Evolutionary conservation across 2,329 filamentous ascomycete genomes (phyloP).

Genomic region (Exophiala mesophila): DNA sequence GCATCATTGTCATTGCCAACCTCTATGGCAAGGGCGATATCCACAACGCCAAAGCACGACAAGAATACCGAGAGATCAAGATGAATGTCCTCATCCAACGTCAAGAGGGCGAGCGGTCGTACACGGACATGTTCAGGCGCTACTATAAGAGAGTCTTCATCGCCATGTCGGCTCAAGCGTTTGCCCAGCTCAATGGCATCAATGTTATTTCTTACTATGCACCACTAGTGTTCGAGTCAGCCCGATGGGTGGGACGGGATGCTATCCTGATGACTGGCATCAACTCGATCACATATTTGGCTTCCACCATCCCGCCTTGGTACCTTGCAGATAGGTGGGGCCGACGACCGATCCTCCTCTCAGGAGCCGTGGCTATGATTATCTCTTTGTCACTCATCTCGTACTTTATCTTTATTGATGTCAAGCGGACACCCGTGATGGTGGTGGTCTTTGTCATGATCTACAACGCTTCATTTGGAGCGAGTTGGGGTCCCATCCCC

Average conservation of each 20-base stretch:
- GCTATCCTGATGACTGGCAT: constrained; percentile 97
- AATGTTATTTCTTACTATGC: constrained; percentile 99
- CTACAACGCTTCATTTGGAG: constrained; percentile 96
- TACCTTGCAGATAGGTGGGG: constrained; percentile 93
- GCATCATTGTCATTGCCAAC: constrained; percentile 96
- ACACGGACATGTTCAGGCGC: constrained; percentile 87
- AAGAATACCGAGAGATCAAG: constrained; percentile 98
- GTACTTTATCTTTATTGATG: constrained; percentile 89
- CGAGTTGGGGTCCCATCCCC: constrained; percentile 95
- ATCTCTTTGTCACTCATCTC: constrained; percentile 83
- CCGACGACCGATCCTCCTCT: constrained; percentile 80
- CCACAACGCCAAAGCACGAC: constrained; percentile 83
- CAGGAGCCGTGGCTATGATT: constrained; percentile 83
- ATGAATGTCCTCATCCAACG: constrained; percentile 92
- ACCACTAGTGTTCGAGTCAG: constrained; percentile 90
- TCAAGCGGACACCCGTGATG: constrained; percentile 69
- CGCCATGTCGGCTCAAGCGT: constrained; percentile 94
- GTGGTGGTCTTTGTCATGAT: constrained; percentile 96
- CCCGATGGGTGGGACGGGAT: constrained; percentile 86
- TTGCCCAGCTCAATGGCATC: constrained; percentile 96
- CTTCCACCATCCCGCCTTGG: constrained; percentile 93
- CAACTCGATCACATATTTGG: constrained; percentile 84
- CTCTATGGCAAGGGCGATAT: constrained; percentile 94
- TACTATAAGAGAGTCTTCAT: constrained; percentile 93
- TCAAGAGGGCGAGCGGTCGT: constrained; percentile 90